These are phyloP conservation scores for Leccinum subfulvum DNA, from an alignment of 1,284 basidiomycete genomes.

Conservation along the genomic window DNA sequence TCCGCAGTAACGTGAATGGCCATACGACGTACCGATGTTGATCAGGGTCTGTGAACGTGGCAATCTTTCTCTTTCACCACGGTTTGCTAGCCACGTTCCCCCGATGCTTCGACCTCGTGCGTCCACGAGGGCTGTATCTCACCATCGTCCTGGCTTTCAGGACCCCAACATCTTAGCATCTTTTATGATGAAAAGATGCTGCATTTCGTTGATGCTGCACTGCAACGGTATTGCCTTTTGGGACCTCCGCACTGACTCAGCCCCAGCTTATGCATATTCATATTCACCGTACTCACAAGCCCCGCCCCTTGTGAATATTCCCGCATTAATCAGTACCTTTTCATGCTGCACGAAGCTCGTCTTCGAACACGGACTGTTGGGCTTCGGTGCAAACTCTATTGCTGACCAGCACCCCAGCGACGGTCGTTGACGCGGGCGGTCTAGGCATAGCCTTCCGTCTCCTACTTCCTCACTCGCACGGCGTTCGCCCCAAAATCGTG, in stretches of 20 bases:
- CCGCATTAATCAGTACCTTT: constrained; percentile 3
- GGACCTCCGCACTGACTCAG: neutral
- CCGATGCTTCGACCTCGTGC: neutral
- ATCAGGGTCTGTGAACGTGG: neutral
- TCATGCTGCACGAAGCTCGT: neutral
- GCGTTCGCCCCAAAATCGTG: constrained; percentile 5
- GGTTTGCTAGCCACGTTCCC: neutral
- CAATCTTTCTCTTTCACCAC: neutral
- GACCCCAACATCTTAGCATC: constrained; percentile 15
- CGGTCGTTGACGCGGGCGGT: constrained; percentile 1
- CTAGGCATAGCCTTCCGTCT: constrained; percentile 10
- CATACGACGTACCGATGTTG: neutral
- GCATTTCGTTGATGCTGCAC: constrained; percentile 3
- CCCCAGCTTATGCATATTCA: constrained; percentile 5
- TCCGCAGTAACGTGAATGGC: neutral
- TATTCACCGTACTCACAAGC: neutral
- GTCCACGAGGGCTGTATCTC: constrained; percentile 9
- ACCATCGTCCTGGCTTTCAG: neutral
- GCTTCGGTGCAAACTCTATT: constrained; percentile 14
- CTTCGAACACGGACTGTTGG: neutral
- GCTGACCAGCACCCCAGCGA: constrained; percentile 18
- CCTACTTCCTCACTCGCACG: constrained; percentile 3
- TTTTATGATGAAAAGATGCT: constrained; percentile 8
- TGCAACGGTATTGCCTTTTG: constrained; percentile 17
- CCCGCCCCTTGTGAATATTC: neutral